Percentiles rank a stretch among this genome's conserved stretches.
Conservation (phyloP, 176 grass and related monocot species). For the Triticum aestivum region DNA sequence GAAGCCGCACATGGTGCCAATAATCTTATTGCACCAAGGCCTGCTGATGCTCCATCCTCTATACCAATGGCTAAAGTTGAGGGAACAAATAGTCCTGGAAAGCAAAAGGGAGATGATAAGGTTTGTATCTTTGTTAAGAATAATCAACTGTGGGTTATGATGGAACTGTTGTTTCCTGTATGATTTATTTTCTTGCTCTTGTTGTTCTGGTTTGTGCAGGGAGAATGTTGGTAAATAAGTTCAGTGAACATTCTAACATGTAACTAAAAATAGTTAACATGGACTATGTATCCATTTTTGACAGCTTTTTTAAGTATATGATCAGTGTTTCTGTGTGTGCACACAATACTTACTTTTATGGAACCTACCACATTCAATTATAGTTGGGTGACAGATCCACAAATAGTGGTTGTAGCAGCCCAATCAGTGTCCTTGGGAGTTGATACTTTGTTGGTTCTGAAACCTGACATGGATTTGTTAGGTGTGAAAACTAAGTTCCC, state of each 20-base stretch:
- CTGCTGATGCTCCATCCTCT: constrained; percentile 17
- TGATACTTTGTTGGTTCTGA: not conserved
- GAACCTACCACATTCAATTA: not conserved
- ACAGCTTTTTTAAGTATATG: not conserved
- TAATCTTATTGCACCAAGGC: constrained; percentile 9
- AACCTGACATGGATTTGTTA: constrained; percentile 18
- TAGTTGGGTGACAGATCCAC: not conserved
- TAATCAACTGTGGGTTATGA: not conserved
- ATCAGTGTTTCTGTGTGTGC: not conserved
- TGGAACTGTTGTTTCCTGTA: not conserved
- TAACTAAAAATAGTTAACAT: not conserved
- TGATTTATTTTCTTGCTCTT: constrained; percentile 1
- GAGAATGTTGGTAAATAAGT: not conserved
- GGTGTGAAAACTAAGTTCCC: not conserved
- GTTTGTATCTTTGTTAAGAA: constrained; percentile 20
- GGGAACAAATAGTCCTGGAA: constrained; percentile 31
- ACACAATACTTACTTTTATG: not conserved
- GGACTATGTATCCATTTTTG: not conserved
- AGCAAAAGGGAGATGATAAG: constrained; percentile 38
- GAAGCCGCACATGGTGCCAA: constrained; percentile 36
- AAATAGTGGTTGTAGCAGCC: not conserved
- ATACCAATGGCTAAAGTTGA: constrained; percentile 24
- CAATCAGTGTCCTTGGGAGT: not conserved
- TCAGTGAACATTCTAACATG: not conserved
- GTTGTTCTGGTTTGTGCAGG: not conserved